phyloP scores from a whole-genome alignment of 805 yeast genomes.

The Dipodascopsis uninucleata region DNA sequence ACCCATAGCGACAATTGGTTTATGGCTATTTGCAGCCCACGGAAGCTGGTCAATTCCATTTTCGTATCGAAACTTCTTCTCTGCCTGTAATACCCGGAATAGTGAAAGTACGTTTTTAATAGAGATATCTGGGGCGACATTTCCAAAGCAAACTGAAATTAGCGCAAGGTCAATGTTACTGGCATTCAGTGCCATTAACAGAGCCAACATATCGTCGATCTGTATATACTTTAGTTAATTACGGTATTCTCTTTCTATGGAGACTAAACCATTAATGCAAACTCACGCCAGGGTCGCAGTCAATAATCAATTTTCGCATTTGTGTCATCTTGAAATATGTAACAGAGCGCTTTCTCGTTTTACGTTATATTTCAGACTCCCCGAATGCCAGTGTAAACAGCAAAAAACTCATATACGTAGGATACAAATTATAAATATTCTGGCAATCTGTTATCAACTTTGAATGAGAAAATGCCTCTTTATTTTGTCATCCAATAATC shows the following conservation, averaged over 20 bases:
- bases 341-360: too few species aligned
- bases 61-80: slow-evolving; percentile 31
- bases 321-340: too few species aligned
- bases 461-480: too few species aligned
- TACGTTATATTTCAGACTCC: too few species aligned
- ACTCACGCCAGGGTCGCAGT: slow-evolving; percentile 43
- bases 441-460: too few species aligned
- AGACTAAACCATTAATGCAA: background rate
- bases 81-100: slow-evolving; percentile 37
- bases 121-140: slow-evolving; percentile 37
- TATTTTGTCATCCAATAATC: too few species aligned
- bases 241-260: background rate
- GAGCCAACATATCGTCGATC: slow-evolving; percentile 42
- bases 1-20: slow-evolving; percentile 39
- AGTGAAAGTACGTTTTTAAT: slow-evolving; percentile 37
- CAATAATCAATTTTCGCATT: slow-evolving; percentile 39
- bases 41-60: slow-evolving; percentile 28
- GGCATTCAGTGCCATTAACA: slow-evolving; percentile 37
- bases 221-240: slow-evolving; percentile 4
- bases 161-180: slow-evolving; percentile 33
- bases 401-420: too few species aligned
- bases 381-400: too few species aligned
- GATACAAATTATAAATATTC: too few species aligned
- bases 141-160: slow-evolving; percentile 41
- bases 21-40: slow-evolving; percentile 26